Evolutionary conservation across 108 stramenopile species (phyloP).

Genomic region (Conticribra guillardii): DNA sequence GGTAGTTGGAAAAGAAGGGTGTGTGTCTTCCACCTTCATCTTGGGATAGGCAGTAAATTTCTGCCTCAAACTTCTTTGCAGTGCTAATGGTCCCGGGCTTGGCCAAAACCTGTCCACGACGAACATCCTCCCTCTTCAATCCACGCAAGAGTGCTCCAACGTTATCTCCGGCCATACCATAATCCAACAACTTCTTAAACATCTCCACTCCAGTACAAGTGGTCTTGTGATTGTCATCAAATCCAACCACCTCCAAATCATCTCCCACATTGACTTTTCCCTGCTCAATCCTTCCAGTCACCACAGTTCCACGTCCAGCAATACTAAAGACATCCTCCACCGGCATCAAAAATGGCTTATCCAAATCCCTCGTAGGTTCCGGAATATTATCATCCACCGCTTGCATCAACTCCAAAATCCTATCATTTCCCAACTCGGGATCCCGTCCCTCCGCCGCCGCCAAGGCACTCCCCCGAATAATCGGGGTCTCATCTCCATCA

Average conservation of each 20-base stretch:
- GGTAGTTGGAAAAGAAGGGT: slow-evolving; percentile 98
- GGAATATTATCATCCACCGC: slow-evolving; percentile 93
- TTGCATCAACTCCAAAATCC: slow-evolving; percentile 95
- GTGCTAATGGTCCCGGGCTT: slow-evolving; percentile 85
- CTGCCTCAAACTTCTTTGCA: slow-evolving; percentile 94
- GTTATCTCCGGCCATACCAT: slow-evolving; percentile 98
- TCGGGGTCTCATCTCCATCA: slow-evolving; percentile 95
- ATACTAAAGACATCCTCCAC: slow-evolving; percentile 99
- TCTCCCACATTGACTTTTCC: slow-evolving; percentile 96
- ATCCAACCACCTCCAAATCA: slow-evolving; percentile 93
- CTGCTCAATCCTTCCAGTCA: slow-evolving; percentile 97
- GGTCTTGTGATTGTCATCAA: slow-evolving; percentile 80
- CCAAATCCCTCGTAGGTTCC: slow-evolving; percentile 91
- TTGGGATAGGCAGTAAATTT: slow-evolving; percentile 96
- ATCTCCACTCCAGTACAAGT: slow-evolving; percentile 99
- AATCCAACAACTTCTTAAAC: slow-evolving; percentile 98
- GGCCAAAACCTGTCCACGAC: slow-evolving; percentile 95
- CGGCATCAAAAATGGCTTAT: slow-evolving; percentile 99
- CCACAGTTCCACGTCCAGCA: slow-evolving; percentile 99
- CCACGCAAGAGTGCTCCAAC: slow-evolving; percentile 96
- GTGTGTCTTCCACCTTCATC: slow-evolving; percentile 99
- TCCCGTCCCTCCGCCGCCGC: slow-evolving; percentile 94
- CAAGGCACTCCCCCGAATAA: slow-evolving; percentile 97
- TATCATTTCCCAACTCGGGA: slow-evolving; percentile 82
- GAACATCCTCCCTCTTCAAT: slow-evolving; percentile 96